Evolutionary conservation across 805 yeast genomes (phyloP), one percentile per base, ranked within the genome.

Genomic region (Maudiozyma bulderi): DNA sequence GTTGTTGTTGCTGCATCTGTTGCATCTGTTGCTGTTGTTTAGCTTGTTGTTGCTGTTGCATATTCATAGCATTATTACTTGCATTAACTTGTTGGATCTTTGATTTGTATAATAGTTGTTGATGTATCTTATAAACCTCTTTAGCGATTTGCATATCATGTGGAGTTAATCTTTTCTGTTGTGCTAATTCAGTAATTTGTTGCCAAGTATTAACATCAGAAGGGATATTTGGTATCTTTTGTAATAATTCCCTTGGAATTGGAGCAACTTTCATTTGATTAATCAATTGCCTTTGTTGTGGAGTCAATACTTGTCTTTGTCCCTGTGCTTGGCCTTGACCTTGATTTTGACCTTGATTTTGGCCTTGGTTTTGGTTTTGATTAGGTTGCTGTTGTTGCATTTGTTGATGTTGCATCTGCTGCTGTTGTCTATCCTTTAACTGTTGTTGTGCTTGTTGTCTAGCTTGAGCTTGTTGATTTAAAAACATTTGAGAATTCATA

Each of bases 181-280:
- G 70, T 31, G 67, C 67, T 30, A 64, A 58, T 48, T 54, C 61
- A 5, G 61, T 57, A 15, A 57, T 55, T 47, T 57, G 61, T 49
- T 80, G 77, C 96, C 96, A 89, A 6, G 95, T 86, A 55, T 77
- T 82, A 31, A 82, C 82, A 45, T 81, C 83, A 11, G 82, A 82
- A 0, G 96, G 96, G 7, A 57, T 46, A 48, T 54, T 54, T 37
- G 61, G 61, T 11, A 57, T 56, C 38, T 61, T 60, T 40, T 57
- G 56, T 40, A 61, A 35, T 44, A 68, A 50, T 49, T 57, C 54
- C 41, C 54, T 54, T 47, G 59, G 65, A 30, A 89, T 86, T 3
- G 86, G 88, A 2, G 80, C 69, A 41, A 78, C 79, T 52, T 82
- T 77, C 60, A 86, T 67, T 49, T 74, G 77, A 32, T 71, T 59